phyloP scores from a whole-genome alignment of 495 filamentous ascomycete species.

The Neurospora sp. region DNA sequence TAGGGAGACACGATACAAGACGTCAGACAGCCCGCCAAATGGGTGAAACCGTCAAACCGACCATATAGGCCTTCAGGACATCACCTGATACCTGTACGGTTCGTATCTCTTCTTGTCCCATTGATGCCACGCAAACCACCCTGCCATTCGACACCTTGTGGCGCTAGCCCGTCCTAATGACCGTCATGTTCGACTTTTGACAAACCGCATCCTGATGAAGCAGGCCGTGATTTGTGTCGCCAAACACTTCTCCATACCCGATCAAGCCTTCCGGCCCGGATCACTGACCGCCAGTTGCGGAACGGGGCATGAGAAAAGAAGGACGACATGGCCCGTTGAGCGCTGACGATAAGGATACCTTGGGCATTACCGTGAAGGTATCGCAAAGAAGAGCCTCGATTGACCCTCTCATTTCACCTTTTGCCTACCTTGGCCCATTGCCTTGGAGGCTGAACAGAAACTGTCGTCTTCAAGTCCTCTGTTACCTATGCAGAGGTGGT shows the following conservation, averaged over 20 bases:
- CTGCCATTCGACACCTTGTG: not conserved
- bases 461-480: not conserved
- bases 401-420: conserved; percentile 7
- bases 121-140: conserved; percentile 6
- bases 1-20: not conserved
- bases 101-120: not conserved
- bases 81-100: conserved; percentile 9
- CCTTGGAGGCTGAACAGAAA: not conserved
- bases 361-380: not conserved
- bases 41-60: not conserved
- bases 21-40: not conserved
- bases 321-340: conserved; percentile 1
- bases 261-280: conserved; percentile 7
- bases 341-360: not conserved
- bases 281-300: conserved; percentile 13
- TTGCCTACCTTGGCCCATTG: not conserved
- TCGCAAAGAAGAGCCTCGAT: conserved; percentile 6
- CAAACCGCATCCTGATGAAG: conserved; percentile 17
- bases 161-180: conserved; percentile 14
- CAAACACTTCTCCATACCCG: conserved; percentile 3
- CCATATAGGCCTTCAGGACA: not conserved
- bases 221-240: conserved; percentile 8
- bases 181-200: conserved; percentile 11
- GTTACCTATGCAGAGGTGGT: not conserved
- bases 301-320: not conserved